Percentiles rank a stretch among this genome's conserved stretches.
These are phyloP conservation scores for Debaryomyces fabryi DNA, from an alignment of 1,139 yeast genomes.

Conservation along the genomic window DNA sequence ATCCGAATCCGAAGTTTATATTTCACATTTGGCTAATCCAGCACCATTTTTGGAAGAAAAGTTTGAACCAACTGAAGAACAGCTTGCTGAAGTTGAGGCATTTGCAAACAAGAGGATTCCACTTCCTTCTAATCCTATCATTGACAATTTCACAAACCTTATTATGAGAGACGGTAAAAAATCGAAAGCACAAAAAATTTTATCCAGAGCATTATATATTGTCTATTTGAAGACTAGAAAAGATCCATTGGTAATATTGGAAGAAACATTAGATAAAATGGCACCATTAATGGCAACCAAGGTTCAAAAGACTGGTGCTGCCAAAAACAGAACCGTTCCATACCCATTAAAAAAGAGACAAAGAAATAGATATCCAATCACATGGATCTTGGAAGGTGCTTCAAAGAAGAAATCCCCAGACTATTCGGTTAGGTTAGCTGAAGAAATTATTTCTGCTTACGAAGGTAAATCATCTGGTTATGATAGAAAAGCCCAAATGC, in stretches of 20 bases:
- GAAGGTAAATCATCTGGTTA: constrained; percentile 82
- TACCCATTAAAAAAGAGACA: constrained; percentile 81
- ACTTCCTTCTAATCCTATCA: constrained; percentile 62
- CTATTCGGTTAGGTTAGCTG: constrained; percentile 85
- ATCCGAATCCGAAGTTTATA: constrained; percentile 49
- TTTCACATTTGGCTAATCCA: constrained; percentile 39
- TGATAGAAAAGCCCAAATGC: constrained; percentile 82
- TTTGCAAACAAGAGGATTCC: constrained; percentile 63
- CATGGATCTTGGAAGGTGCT: constrained; percentile 88
- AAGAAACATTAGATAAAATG: constrained; percentile 74
- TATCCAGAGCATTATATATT: constrained; percentile 79
- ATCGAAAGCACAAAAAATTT: constrained; percentile 71
- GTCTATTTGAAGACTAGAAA: constrained; percentile 70
- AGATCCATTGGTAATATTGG: constrained; percentile 78
- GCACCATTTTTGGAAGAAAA: constrained; percentile 39
- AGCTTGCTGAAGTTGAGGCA: constrained; percentile 54
- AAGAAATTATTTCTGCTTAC: constrained; percentile 78
- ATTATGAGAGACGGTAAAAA: constrained; percentile 94
- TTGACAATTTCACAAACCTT: constrained; percentile 78
- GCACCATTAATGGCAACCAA: constrained; percentile 85
- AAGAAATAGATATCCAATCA: constrained; percentile 82
- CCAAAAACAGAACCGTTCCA: constrained; percentile 81
- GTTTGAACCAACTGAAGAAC: constrained; percentile 62
- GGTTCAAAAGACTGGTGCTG: constrained; percentile 81
- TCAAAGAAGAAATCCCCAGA: constrained; percentile 77